Base-by-base conservation (phyloP, 352 stramenopile species). In the Phytopythium ostracodes region DNA sequence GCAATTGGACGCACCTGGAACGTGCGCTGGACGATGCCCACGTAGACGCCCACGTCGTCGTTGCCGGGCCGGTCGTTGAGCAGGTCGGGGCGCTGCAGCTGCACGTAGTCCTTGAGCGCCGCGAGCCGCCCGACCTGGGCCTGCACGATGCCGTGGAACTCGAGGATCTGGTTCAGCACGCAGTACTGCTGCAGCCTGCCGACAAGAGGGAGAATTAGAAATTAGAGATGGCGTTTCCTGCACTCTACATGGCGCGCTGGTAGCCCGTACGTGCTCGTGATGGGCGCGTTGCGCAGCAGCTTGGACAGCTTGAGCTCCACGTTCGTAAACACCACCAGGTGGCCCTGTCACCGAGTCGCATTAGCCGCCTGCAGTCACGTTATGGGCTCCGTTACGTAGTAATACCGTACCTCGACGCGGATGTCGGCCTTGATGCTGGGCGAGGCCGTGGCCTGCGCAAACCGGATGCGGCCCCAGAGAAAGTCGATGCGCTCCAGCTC, bases 401-500 rank as follows among this genome's bases (percentile, higher is more conserved):
- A n/a, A n/a, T n/a, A 14, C 40, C 51, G 15, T 50, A 89, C 82
- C 77, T 92, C 82, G 15, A 93, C 72, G 35, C 80, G 82, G 56
- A 93, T 76, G 22, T 89, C 78, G 6, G 73, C 82, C 62, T 89
- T 90, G 64, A 93, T 77, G 12, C 63, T 66, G 3, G 77, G 67
- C 27, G 73, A 79, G 20, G 65, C 42, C 20, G 65, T 70, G 18
- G 70, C 60, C 24, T 80, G 81, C 49, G 82, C 80, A 49, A 86
- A 84, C 22, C 84, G 84, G 55, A 93, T 93, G 59, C 80, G 73
- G 9, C 84, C 82, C 81, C 84, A 93, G 35, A 93, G 76, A 61
- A 93, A 88, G 62, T 93, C 81, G n/a, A 93, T 76, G 22, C 79
- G 84, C 65, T 93, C 84, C 11, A 93, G 66, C 58, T 93, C 84